phyloP scores from a whole-genome alignment of 192 early-diverging fungal species.

The Spizellomyces sp. region DNA sequence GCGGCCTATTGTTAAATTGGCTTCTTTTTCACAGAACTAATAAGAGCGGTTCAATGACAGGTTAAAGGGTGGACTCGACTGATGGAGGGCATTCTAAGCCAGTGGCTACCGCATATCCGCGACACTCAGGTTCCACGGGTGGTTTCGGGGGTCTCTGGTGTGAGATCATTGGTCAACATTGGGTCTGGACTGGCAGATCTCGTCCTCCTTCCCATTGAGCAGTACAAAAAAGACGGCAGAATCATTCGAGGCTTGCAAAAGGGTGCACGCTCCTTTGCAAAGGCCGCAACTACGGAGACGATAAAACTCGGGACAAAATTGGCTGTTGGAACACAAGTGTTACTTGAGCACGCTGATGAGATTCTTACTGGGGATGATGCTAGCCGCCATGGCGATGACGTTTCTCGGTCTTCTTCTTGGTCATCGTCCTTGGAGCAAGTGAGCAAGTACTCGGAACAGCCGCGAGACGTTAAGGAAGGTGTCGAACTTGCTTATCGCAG shows the following conservation, averaged over 20 bases:
- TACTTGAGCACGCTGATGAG: slow-evolving; percentile 89
- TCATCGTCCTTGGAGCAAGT: slow-evolving; percentile 12
- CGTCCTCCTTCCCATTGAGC: slow-evolving; percentile 88
- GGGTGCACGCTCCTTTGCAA: slow-evolving; percentile 87
- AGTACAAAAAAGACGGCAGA: slow-evolving; percentile 90
- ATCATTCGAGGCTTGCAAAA: slow-evolving; percentile 83
- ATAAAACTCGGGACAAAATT: slow-evolving; percentile 85
- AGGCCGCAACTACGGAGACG: slow-evolving; percentile 87
- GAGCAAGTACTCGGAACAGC: slow-evolving; percentile 87
- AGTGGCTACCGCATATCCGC: slow-evolving; percentile 93
- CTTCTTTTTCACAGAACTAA: neutral
- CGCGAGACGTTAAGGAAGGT: slow-evolving; percentile 81
- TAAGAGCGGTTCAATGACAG: slow-evolving; percentile 33
- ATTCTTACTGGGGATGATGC: slow-evolving; percentile 49
- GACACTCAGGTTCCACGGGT: slow-evolving; percentile 88
- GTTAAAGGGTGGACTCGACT: slow-evolving; percentile 60
- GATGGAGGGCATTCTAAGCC: slow-evolving; percentile 61
- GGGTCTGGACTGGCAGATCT: slow-evolving; percentile 91
- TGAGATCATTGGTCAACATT: slow-evolving; percentile 87
- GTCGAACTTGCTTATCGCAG: slow-evolving; percentile 81
- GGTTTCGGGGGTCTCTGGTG: slow-evolving; percentile 85
- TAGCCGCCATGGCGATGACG: neutral
- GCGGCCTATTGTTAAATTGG: neutral
- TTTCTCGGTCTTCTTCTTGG: neutral
- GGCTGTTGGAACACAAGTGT: slow-evolving; percentile 84